Evolutionary conservation across 768 basidiomycete genomes (phyloP).

Genomic region (Gloeophyllum trabeum): DNA sequence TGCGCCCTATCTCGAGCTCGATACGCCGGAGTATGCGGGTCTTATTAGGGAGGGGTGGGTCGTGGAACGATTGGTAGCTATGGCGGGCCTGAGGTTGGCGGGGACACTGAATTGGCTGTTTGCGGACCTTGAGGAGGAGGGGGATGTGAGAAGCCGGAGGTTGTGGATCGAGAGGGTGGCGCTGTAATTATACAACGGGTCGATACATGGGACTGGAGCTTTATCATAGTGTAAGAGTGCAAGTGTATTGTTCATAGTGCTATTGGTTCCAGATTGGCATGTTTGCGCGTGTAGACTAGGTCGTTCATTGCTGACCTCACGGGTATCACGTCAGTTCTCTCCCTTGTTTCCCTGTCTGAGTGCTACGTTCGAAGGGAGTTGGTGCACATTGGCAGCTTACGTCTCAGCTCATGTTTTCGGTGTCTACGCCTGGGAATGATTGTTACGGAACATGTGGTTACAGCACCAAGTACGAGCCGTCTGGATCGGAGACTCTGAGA

Average conservation of each 20-base stretch:
- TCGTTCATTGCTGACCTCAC: not conserved
- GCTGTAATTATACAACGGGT: not conserved
- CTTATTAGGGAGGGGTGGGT: slow-evolving; percentile 54
- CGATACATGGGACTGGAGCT: not conserved
- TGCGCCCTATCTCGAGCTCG: slow-evolving; percentile 42
- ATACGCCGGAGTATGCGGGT: slow-evolving; percentile 73
- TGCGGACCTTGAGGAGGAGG: slow-evolving; percentile 19
- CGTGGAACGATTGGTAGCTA: slow-evolving; percentile 73
- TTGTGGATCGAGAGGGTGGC: not conserved
- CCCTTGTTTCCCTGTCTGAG: no score
- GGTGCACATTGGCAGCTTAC: no score
- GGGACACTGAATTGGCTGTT: slow-evolving; percentile 74
- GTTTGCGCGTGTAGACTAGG: not conserved
- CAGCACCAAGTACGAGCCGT: no score
- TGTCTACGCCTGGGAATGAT: no score
- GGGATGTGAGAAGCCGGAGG: not conserved
- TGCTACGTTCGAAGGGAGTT: no score
- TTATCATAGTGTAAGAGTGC: no score
- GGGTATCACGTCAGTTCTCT: no score
- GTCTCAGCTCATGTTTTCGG: no score
- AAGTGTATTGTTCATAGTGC: no score
- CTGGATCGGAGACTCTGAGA: no score
- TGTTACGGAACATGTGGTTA: no score
- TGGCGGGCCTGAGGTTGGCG: slow-evolving; percentile 77
- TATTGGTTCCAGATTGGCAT: not conserved